Evolutionary conservation across 345 rosid genomes (phyloP), one percentile per base, ranked within the genome.

Genomic region (Salix koriyanagi): DNA sequence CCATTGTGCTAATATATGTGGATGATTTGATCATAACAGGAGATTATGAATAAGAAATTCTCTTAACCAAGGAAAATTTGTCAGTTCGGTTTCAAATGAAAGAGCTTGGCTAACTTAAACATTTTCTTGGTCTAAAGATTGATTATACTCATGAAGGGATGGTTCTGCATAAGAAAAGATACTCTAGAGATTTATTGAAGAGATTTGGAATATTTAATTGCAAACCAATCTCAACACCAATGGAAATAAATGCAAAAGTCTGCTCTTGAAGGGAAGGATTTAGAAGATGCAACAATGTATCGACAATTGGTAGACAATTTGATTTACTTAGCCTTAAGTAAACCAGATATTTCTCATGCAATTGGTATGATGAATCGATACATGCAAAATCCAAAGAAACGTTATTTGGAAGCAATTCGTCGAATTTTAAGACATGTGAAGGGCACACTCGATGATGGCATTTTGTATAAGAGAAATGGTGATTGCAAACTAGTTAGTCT

Each of bases 351-450:
- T 12, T 71, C 75, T 10, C 10, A 16, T 54, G 28, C 5, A 13
- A 44, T 71, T 12, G 46, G 66, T 52, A 42, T 54, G 44, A 15
- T 71, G 30, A 71, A 46, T 19, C 4, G 44, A 16, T 71, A 54
- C 23, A 71, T 71, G 75, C 46, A 71, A 71, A 32, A 32, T n/a
- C 66, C 66, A 19, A 71, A 71, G 66, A 71, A 71, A 10, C 46
- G 66, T 34, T 30, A 71, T 71, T n/a, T 54, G 18, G 65, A 52
- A 71, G 75, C 19, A 7, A 65, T 18, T 10, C 25, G 10, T 1
- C 36, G 36, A 69, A 23, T n/a, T 1, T 19, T 44, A 19, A 69
- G 58, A 44, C 44, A 69, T 23, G 58, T 42, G 11, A 69, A 42
- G 72, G 46, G 56, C 14, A 39, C 36, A 69, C 0, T 12, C 6